Evolutionary conservation across 345 rosid species (phyloP).

Genomic region (Eucalyptus erythrocorys): DNA sequence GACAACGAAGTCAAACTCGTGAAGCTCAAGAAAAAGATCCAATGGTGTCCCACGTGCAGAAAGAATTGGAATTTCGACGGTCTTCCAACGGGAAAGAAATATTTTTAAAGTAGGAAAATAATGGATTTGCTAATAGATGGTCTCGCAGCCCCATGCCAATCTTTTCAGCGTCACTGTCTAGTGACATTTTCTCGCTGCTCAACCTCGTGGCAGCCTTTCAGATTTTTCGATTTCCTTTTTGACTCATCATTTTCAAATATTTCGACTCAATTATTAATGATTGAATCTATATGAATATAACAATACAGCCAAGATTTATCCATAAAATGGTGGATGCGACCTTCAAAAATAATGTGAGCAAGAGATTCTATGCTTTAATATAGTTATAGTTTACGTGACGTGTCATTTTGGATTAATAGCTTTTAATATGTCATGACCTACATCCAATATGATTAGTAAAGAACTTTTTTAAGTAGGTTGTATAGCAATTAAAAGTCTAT

Average conservation of each 20-base stretch:
- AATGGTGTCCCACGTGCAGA: neutral
- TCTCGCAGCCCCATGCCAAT: neutral
- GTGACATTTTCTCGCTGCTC: neutral
- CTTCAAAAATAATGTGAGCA: neutral
- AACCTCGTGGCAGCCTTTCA: neutral
- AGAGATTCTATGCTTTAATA: neutral
- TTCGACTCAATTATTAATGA: neutral
- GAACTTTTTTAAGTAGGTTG: neutral
- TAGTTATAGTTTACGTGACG: neutral
- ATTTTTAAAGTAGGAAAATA: neutral
- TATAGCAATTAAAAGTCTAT: neutral
- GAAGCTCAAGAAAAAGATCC: neutral
- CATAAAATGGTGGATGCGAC: neutral
- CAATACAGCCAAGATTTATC: neutral
- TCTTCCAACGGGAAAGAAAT: neutral
- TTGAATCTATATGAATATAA: neutral
- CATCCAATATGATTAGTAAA: fast-evolving
- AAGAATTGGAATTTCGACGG: neutral
- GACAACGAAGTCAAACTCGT: constrained; percentile 8
- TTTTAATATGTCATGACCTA: neutral
- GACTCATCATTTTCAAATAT: neutral
- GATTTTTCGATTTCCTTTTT: neutral
- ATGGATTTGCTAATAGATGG: neutral
- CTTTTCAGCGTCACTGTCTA: neutral
- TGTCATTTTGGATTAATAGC: neutral